Conservation (phyloP, 2,329 filamentous ascomycete genomes). For the Pyrenochaeta sp. region DNA sequence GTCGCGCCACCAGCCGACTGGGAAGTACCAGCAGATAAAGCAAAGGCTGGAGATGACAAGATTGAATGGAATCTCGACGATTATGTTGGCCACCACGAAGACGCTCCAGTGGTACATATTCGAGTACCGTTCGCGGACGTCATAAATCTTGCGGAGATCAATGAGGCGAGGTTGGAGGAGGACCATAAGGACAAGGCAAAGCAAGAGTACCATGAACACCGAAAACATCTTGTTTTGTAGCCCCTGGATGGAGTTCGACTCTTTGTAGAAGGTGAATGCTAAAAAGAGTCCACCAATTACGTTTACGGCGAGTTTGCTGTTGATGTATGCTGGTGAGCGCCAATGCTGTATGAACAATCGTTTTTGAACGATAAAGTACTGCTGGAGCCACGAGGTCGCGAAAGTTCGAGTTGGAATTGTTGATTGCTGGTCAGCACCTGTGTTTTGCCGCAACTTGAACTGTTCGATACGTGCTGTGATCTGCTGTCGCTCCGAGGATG, state of each 20-base stretch:
- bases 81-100: background rate
- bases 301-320: background rate
- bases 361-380: constrained; percentile 61
- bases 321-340: constrained; percentile 69
- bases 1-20: background rate
- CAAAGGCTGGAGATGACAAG: background rate
- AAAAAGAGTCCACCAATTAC: too few species aligned
- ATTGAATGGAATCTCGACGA: background rate
- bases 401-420: constrained; percentile 67
- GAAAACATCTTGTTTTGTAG: background rate
- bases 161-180: background rate
- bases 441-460: too few species aligned
- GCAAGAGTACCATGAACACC: background rate
- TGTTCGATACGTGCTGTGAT: constrained; percentile 15
- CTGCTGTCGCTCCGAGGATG: constrained; percentile 24
- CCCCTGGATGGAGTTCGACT: background rate
- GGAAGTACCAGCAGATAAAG: background rate
- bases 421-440: constrained; percentile 30
- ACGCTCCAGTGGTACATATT: background rate
- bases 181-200: background rate
- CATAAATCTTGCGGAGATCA: background rate
- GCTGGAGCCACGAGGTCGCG: too few species aligned
- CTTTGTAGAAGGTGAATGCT: background rate
- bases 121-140: background rate
- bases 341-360: constrained; percentile 90